Base-by-base conservation (phyloP, 2,329 filamentous ascomycete genomes). In the Talaromyces atroroseus region DNA sequence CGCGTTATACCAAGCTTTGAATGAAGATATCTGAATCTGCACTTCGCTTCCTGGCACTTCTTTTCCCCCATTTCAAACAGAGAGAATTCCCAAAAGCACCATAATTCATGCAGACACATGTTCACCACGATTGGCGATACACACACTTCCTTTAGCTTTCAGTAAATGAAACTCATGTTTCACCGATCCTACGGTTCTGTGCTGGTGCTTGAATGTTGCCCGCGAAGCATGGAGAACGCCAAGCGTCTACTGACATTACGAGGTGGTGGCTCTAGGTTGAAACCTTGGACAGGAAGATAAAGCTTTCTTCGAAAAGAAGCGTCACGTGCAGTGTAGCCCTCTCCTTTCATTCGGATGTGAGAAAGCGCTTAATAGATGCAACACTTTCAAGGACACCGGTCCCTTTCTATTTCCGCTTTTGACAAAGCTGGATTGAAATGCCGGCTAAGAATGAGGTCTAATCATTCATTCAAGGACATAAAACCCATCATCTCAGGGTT, bases 41-140 rank as follows among this genome's bases (percentile, higher is more conserved):
- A 10, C 73, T 79, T 80, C 79, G 82, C 59, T 79, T 74, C 56
- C 82, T 71, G 62, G 84, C 80, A 1, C 69, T 80, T 76, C 85
- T 85, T 2, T 82, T 82, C 57, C 74, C 79, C 64, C 74, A 80
- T 5, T 29, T n/a, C n/a, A 67, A 80, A 85, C 3, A 64, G 84
- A 83, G 12, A 81, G 63, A 46, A 83, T 71, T 0, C 77, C 81
- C 62, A 77, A 81, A 5, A 65, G 64, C 79, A 83, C 73, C 77
- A 85, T 16, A 84, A 59, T 5, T 77, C 71, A 10, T 78, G 74
- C 57, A 86, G 64, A 4, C 69, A 70, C 66, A 81, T 80, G 60
- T 85, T 85, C 21, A 80, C 77, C 82, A 85, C 83, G 62, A 84
- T 83, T 0, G 81, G 81, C 5, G 74, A 62, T 80, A 83, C 32